Base-by-base conservation (phyloP, 352 stramenopile species). In the Discostella stelligera region DNA sequence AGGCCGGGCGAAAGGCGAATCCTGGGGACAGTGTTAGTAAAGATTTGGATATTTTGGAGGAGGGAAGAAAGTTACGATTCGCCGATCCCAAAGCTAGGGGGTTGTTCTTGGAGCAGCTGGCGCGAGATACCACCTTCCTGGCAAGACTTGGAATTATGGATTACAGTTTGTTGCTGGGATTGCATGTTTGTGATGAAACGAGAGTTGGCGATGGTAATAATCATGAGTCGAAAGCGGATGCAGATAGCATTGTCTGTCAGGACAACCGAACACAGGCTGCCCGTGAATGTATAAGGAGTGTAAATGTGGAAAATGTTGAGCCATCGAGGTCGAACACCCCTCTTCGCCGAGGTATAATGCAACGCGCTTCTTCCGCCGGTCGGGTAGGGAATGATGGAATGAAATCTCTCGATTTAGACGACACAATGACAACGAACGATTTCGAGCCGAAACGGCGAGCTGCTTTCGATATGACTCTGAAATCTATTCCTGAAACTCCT, bases 71-170 rank as follows among this genome's bases (percentile, higher is more conserved):
- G 52, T 67, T 87, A 8, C 60, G 66, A 32, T 80, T 80, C 53
- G 56, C 71, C n/a, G 21, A 67, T n/a, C 41, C 39, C 0, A 49
- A 39, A 21, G 69, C 66, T 16, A 82, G 79, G 30, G 62, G 49
- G 6, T 41, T 52, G 9, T 76, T 88, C 46, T 64, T 88, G 56
- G 50, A 77, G 4, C 77, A 85, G 48, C 65, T 88, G 50, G 46
- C 32, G 18, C 60, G 60, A 18, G 94, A 97, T 77, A 91, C 96
- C 18, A 91, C 94, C 48, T 96, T 97, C 66, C 86, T 97, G 46
- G 93, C 94, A 74, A 87, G 86, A 44, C 94, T 97, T 90, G 95
- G 96, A 62, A 96, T 97, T 63, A 97, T 97, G 94, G 94, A 97
- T 83, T 97, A 97, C 71, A 96, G 91, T 69, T 77, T 97, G 50